phyloP scores from a whole-genome alignment of 2,329 filamentous ascomycete species.

The Dactylellina haptotyla region DNA sequence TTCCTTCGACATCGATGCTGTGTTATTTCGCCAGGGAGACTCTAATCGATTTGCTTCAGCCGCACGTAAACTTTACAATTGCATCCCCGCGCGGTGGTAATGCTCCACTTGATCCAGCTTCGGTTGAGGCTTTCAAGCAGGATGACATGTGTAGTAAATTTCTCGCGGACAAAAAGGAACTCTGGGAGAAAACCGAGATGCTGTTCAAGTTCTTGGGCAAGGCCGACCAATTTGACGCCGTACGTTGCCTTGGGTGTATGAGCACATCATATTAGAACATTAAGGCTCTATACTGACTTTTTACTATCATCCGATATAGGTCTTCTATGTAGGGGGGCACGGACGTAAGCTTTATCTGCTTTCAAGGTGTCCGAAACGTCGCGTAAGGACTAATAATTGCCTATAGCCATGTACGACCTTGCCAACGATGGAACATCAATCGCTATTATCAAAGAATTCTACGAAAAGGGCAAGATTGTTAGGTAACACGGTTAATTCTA shows the following conservation, averaged over 20 bases:
- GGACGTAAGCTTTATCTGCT: slow-evolving; percentile 68
- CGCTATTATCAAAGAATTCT: slow-evolving; percentile 72
- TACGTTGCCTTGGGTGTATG: neutral
- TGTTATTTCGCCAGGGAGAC: too few species aligned
- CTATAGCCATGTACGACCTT: slow-evolving; percentile 74
- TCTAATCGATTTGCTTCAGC: slow-evolving; percentile 56
- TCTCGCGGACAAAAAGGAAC: slow-evolving; percentile 66
- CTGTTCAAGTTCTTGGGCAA: slow-evolving; percentile 69
- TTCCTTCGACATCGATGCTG: neutral
- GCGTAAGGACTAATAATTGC: slow-evolving; percentile 7
- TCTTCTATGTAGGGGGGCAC: slow-evolving; percentile 71
- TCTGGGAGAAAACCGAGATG: slow-evolving; percentile 73
- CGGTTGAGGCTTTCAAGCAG: slow-evolving; percentile 67
- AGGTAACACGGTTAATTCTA: slow-evolving; percentile 51
- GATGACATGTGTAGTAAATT: slow-evolving; percentile 69
- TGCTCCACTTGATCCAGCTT: slow-evolving; percentile 71
- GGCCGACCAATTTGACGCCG: slow-evolving; percentile 71
- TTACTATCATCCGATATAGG: slow-evolving; percentile 43
- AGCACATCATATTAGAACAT: neutral
- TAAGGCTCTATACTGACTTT: neutral
- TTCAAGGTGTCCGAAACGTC: neutral
- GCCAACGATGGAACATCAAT: slow-evolving; percentile 69
- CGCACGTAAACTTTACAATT: slow-evolving; percentile 68
- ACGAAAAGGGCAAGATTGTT: slow-evolving; percentile 70
- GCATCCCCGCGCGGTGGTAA: slow-evolving; percentile 72